phyloP scores from a whole-genome alignment of 2,329 filamentous ascomycete species.

The Coniochaeta ligniaria region DNA sequence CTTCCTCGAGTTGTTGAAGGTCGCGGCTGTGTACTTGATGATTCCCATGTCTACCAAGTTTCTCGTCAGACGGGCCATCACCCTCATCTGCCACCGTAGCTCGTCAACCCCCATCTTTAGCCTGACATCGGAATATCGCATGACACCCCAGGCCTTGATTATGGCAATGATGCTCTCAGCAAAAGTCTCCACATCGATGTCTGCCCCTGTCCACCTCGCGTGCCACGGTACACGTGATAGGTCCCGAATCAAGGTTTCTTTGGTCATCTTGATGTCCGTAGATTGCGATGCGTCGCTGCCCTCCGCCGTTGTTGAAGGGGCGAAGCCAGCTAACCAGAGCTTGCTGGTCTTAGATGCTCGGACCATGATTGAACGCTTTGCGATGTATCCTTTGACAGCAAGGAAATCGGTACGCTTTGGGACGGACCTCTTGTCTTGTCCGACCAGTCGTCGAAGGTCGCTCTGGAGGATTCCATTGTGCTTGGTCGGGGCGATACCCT shows the following conservation, averaged over 20 bases:
- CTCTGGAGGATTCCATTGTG: conserved; percentile 49
- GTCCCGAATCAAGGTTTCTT: conserved; percentile 25
- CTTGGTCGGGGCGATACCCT: conserved; percentile 49
- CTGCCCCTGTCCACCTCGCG: conserved; percentile 46
- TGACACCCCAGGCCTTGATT: conserved; percentile 49
- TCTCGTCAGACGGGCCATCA: conserved; percentile 49
- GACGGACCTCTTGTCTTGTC: conserved; percentile 57
- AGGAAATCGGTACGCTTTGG: conserved; percentile 54
- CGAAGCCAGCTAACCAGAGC: conserved; percentile 51
- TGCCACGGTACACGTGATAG: conserved; percentile 50
- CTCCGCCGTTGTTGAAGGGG: conserved; percentile 35
- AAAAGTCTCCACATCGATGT: conserved; percentile 51
- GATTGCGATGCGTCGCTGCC: conserved; percentile 11
- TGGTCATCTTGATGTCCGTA: conserved; percentile 22
- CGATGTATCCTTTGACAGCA: conserved; percentile 53
- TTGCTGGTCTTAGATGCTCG: conserved; percentile 56
- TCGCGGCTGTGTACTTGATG: conserved; percentile 49
- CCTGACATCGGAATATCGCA: conserved; percentile 51
- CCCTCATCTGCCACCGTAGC: conserved; percentile 53
- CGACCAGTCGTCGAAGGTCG: conserved; percentile 48
- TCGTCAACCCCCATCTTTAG: conserved; percentile 48
- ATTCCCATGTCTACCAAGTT: conserved; percentile 49
- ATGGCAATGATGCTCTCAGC: conserved; percentile 51
- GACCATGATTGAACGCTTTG: conserved; percentile 52
- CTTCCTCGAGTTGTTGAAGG: conserved; percentile 36